phyloP scores from a whole-genome alignment of 179 eudicot genomes.

The Dionaea muscipula region DNA sequence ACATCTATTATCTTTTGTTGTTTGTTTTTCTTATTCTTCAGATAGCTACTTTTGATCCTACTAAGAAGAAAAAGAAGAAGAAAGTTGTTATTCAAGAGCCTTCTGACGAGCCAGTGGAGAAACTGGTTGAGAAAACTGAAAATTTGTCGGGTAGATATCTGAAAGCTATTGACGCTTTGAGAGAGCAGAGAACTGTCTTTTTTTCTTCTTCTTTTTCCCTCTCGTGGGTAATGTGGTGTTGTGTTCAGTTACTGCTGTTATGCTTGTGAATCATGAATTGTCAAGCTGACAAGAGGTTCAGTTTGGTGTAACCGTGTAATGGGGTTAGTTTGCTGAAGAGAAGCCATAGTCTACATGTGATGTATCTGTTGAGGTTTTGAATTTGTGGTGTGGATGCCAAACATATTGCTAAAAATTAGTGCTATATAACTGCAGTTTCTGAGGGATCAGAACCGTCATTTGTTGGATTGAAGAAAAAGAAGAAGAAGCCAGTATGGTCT shows the following conservation, averaged over 20 bases:
- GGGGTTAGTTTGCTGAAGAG: too few species aligned
- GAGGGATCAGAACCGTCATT: slow-evolving; percentile 58
- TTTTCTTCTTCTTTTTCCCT: not conserved
- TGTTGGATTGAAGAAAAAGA: slow-evolving; percentile 77
- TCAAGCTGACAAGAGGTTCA: not conserved
- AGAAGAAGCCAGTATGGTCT: slow-evolving; percentile 60
- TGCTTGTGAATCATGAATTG: not conserved
- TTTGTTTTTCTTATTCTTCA: slow-evolving; percentile 10
- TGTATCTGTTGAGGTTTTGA: not conserved
- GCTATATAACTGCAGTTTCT: slow-evolving; percentile 30
- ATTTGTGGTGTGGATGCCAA: not conserved
- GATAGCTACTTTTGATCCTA: slow-evolving; percentile 76
- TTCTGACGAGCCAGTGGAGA: slow-evolving; percentile 43
- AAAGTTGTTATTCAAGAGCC: slow-evolving; percentile 62
- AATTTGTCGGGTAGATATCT: slow-evolving; percentile 37
- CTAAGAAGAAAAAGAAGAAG: slow-evolving; percentile 85
- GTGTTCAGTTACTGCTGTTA: not conserved
- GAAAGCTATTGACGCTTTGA: too few species aligned
- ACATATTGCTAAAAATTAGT: not conserved
- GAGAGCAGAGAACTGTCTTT: too few species aligned
- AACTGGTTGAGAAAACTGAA: slow-evolving; percentile 55
- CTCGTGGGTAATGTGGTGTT: not conserved
- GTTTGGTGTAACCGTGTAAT: not conserved
- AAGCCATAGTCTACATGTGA: too few species aligned
- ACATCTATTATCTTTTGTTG: too few species aligned